Base-by-base conservation (phyloP, 768 basidiomycete genomes). In the Gyrodon lividus region DNA sequence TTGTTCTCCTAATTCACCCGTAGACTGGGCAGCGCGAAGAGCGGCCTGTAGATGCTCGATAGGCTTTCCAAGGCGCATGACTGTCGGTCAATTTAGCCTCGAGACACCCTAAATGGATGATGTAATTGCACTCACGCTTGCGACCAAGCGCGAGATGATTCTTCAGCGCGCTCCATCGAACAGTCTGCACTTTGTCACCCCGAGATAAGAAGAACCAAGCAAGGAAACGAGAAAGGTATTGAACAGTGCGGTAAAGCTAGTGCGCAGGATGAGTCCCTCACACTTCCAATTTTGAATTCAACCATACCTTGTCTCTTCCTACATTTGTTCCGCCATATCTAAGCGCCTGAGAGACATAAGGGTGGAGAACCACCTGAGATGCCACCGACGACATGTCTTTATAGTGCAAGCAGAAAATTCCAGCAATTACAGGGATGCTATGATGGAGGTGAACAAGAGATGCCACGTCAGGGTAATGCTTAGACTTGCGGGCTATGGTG, bases 21-120 rank as follows among this genome's bases (percentile, higher is more conserved):
- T 55, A 1, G 78, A 65, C 23, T 84, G 70, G 3, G 83, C 73
- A 17, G 88, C 85, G 46, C 85, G 86, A 40, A 97, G 72, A 26
- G 92, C 94, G 1, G 92, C 83, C 67, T 98, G 96, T 6, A 95
- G 75, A 71, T 97, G 92, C 65, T 99, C 97, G 56, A 95, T 60
- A 7, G 94, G 93, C 70, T 98, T 96, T 59, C 93, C 92, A 47
- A 99, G 75, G 14, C 97, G 84, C 78, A 98, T 76, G 33, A 97
- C 96, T 98, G 57, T 16, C 9, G 44, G 38, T 22, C 8, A 35
- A 31, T 9, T 39, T 47, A 46, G 55, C 47, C 46, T 35, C 47
- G 49, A 56, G 44, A 51, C 23, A 37, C 2, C 17, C 50, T 30
- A 37, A 41, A 24, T 12, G 43, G 28, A 34, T 47, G 7, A 8